A percentile compares a stretch with the other conserved stretches of the same genome.
phyloP scores from a whole-genome alignment of 306 rosid genomes.

The Vigna hirtella region DNA sequence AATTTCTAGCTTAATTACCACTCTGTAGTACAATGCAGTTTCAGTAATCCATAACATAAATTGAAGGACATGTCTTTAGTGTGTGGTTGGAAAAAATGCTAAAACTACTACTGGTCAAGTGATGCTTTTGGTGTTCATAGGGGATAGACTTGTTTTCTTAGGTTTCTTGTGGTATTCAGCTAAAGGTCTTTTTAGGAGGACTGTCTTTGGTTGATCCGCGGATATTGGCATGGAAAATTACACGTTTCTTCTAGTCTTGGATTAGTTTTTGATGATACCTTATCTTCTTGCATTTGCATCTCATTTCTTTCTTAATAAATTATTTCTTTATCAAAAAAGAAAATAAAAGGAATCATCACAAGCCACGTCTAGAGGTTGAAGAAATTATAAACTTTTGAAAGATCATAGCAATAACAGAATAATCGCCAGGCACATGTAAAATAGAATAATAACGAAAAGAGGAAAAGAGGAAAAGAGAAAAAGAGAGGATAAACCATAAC shows the following conservation, averaged over 20 bases:
- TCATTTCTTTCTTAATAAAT: neutral
- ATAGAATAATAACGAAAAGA: neutral
- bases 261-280: neutral
- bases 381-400: neutral
- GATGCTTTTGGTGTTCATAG: neutral
- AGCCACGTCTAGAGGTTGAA: neutral
- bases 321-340: neutral
- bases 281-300: neutral
- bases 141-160: neutral
- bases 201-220: neutral
- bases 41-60: slow-evolving; percentile 3
- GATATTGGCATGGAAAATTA: neutral
- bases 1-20: slow-evolving; percentile 1
- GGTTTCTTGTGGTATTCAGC: neutral
- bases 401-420: neutral
- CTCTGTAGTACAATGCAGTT: neutral
- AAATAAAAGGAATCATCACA: slow-evolving; percentile 1
- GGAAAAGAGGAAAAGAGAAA: no score
- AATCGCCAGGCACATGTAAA: slow-evolving; percentile 19
- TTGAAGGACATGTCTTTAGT: neutral
- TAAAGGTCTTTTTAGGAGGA: neutral
- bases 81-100: neutral
- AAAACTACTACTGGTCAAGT: neutral
- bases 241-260: neutral
- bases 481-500: neutral